Evolutionary conservation across 768 basidiomycete species (phyloP), one percentile per base, ranked within the genome.

Genomic region (Suillus hirtellus): DNA sequence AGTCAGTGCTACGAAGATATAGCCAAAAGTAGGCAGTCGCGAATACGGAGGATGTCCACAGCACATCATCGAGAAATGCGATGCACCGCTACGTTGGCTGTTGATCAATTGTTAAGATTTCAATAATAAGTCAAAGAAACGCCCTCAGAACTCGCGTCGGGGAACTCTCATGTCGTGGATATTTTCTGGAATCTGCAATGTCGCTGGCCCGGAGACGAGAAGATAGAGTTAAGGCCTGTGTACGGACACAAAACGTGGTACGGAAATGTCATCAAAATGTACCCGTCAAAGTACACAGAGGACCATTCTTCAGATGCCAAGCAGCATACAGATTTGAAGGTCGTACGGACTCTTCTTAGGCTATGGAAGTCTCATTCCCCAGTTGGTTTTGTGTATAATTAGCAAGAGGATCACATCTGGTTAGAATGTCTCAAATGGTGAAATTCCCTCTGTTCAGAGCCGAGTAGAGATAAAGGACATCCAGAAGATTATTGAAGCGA

Each of bases 1-100:
- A 67, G 42, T 65, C 65, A 19, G 65, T 75, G 55, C 67, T 38
- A 55, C 68, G 17, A 63, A 65, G 73, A 10, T 73, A 75, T 53
- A 35, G 19, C n/a, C 10, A 27, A 38, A 19, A 37, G 1, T 60
- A 19, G n/a, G 34, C 27, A 5, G 27, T 19, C 59, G 12, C 8
- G 9, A 19, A 27, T 5, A 27, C 10, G 38, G 24, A 58, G 24
- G 24, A 42, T 31, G 10, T 7, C 27, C 40, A 27, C 12, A 58
- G 17, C 24, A 56, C 37, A 4, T 40, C 55, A 11, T 10, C 24
- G 14, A 19, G 24, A 24, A 8, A 58, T 42, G 6, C 6, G 24
- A 42, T 12, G 17, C 21, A 24, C 4, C 27, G 55, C 10, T 27
- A 7, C 10, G 17, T 17, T 17, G 4, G 9, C 12, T 19, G 10